Evolutionary conservation across 257 asterid species (phyloP).

Genomic region (Craterostigma plantagineum): DNA sequence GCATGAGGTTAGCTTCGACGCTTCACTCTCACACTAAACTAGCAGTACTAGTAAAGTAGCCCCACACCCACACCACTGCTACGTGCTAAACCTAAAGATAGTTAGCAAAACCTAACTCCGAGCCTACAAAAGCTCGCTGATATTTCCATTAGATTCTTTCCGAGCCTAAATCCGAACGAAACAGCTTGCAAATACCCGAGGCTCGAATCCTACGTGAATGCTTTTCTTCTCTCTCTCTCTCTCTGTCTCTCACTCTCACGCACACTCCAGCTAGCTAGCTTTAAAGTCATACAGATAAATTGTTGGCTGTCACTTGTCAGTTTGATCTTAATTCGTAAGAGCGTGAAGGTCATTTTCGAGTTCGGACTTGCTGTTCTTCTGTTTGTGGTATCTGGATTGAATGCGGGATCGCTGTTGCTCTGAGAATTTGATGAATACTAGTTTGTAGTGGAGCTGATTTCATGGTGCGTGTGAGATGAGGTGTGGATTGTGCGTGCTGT

Average conservation of each 20-base stretch:
- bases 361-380: not conserved
- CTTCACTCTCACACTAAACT: too few relatives aligned
- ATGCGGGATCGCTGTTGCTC: slow-evolving; percentile 15
- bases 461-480: slow-evolving; percentile 3
- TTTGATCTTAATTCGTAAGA: not conserved
- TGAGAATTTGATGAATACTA: slow-evolving; percentile 8
- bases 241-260: not conserved
- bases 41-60: too few relatives aligned
- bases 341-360: not conserved
- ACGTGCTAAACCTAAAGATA: too few relatives aligned
- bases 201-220: slow-evolving; percentile 6
- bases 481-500: slow-evolving; percentile 1
- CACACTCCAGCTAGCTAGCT: too few relatives aligned
- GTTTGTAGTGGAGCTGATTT: not conserved
- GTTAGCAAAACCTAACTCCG: slow-evolving; percentile 1
- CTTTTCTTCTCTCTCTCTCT: not conserved
- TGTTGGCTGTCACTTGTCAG: not conserved
- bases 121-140: not conserved
- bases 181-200: slow-evolving; percentile 2
- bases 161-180: not conserved
- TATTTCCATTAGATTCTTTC: not conserved
- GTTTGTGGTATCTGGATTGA: slow-evolving; percentile 8
- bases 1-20: too few relatives aligned
- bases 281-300: not conserved
- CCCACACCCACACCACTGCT: too few relatives aligned